Base-by-base conservation (phyloP, 2,329 filamentous ascomycete species). In the Neophaeococcomyces aloes region DNA sequence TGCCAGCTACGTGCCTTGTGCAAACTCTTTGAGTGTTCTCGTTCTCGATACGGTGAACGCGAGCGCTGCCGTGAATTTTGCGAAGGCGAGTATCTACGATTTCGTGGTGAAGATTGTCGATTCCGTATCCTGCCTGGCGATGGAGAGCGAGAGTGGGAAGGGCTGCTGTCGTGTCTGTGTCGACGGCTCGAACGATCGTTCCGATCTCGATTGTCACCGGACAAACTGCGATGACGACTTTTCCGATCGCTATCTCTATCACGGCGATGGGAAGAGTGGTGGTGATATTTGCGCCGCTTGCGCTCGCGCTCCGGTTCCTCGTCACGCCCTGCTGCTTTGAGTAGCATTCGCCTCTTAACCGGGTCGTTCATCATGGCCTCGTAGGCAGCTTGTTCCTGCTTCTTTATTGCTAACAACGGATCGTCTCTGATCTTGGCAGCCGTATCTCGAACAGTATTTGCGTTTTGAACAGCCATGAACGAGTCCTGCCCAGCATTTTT, bases 361-460 rank as follows among this genome's bases (percentile, higher is more conserved):
- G 65, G 59, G 51, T 70, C 66, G 42, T 67, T 70, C 47, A 71
- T 65, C 58, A 63, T 61, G 17, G 61, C 63, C 46, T 87, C 76
- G 59, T 86, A 86, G 1, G 83, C 80, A 21, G 81, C 80, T 62
- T 89, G 84, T 60, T 96, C 88, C 59, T 93, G 83, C 60, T 80
- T 83, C 71, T 94, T 94, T 61, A 98, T 95, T 18, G 88, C 86
- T 27, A 96, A 69, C 56, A 98, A 72, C 0, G 91, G 91, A 59
- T 98, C 91, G 52, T 93, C 84, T 51, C 87, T 74, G 36, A 96
- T 80, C 67, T 98, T 98, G 37, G 78, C 66, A 23, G 86, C 83
- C 0, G 81, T 87, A 61, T 98, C 91, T 50, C 85, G 74, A 13
- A 79, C 71, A 3, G 76, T 83, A 59, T 86, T 86, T 19, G 81